Evolutionary conservation across 176 grass and related monocot species (phyloP), one percentile per base, ranked within the genome.

Genomic region (Avena insularis): DNA sequence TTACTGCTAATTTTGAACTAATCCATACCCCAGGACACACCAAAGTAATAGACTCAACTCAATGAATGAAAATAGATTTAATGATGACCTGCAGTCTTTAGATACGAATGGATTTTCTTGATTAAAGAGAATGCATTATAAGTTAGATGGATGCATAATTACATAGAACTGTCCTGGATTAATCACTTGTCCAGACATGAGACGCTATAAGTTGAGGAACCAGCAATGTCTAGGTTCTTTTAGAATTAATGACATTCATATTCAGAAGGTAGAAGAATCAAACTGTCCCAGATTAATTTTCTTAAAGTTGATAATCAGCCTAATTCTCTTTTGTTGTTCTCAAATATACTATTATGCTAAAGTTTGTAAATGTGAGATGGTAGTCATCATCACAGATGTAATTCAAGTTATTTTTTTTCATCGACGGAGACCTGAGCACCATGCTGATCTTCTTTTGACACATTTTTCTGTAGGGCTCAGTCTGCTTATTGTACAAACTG

Each of bases 21-120:
- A 91, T 95, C 67, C 45, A 95, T 79, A 95, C 95, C n/a, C 93
- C 95, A 87, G 95, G 91, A 72, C 95, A 98, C 87, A 95, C 93
- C 31, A 20, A 82, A 77, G 91, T 98, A 93, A 93, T 77, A 90
- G 53, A 61, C 84, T 45, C 25, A 59, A 87, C 59, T 40, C 43
- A 17, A 29, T 19, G 14, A 10, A 85, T 64, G 47, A 77, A 36
- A 17, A 33, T 77, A 13, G 62, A 27, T 63, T 73, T 38, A 65
- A n/a, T 15, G 61, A 29, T 65, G 25, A 48, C 69, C 47, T n/a
- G 5, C 8, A 9, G 3, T 38, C 40, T 31, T 31, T 14, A 38
- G 3, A 71, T 54, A 21, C n/a, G 11, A 10, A 76, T 60, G 35
- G 59, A 6, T 5, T 76, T 45, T 54, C 29, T 77, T 45, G 27